Evolutionary conservation across 306 rosid genomes (phyloP), one percentile per base, ranked within the genome.

Genomic region (Dicorynia guianensis): DNA sequence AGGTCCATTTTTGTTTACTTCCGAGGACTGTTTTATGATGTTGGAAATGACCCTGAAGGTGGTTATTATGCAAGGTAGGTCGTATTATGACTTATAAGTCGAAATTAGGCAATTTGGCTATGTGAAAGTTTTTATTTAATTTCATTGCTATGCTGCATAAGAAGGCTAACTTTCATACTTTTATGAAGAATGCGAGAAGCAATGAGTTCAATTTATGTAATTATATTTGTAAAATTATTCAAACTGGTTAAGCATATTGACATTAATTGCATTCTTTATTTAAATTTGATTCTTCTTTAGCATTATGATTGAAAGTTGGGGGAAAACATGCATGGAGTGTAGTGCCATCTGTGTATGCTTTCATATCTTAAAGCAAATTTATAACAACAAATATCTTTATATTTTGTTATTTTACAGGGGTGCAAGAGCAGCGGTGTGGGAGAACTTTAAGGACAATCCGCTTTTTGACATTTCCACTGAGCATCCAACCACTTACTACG

Each of bases 361-460:
- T 54, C 35, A 17, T 78, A 55, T 25, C 30, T 47, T 36, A 43
- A 47, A 50, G 49, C 15, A 48, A 74, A 69, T 50, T 66, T 15
- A 15, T 61, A 60, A 38, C 74, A 35, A 60, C 42, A 44, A 34
- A 62, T 44, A 25, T 66, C 57, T 70, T 19, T 5, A n/a, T 73
- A 61, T 68, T 65, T 46, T 79, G 34, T 47, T 14, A 85, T 71
- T 65, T 76, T 7, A 47, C 87, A 92, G 96, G 83, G 97, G 97
- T 33, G 97, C 97, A 72, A 85, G 97, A 48, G 96, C 97, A 54
- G 97, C 98, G 20, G 97, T 94, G 63, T 94, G 97, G 97, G 98
- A 94, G 84, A 94, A 94, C 85, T 94, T 94, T 49, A 94, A 94
- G 82, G 88, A 91, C 87, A 94, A 91, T 78, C 98, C 98, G 0